Evolutionary conservation across 2,329 filamentous ascomycete species (phyloP).

Genomic region (Fusarium veterinarium): DNA sequence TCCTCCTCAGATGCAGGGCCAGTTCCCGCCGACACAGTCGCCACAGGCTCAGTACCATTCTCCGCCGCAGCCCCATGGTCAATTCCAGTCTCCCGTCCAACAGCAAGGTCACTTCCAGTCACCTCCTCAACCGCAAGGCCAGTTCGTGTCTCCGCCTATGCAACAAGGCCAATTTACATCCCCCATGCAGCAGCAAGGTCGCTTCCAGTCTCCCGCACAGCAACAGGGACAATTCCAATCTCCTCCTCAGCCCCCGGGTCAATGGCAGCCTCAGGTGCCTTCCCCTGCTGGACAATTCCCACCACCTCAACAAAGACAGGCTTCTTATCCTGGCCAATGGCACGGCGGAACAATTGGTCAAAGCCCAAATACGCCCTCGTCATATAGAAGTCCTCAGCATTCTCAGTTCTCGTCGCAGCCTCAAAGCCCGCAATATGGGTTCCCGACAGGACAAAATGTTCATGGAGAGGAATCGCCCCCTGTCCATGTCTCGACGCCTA

Average conservation of each 20-base stretch:
- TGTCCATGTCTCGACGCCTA: slow-evolving; percentile 24
- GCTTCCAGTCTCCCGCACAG: slow-evolving; percentile 8
- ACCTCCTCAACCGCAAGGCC: slow-evolving; percentile 5
- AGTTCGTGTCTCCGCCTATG: neutral
- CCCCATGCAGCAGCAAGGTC: slow-evolving; percentile 10
- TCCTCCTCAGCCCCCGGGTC: slow-evolving; percentile 16
- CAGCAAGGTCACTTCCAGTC: slow-evolving; percentile 10
- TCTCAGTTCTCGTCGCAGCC: slow-evolving; percentile 20
- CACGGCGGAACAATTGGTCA: slow-evolving; percentile 51
- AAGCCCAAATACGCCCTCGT: slow-evolving; percentile 33
- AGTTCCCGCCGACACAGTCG: neutral
- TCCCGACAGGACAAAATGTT: slow-evolving; percentile 7
- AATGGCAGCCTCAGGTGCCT: slow-evolving; percentile 29
- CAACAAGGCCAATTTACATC: slow-evolving; percentile 10
- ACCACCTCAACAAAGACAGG: slow-evolving; percentile 52
- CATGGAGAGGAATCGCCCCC: slow-evolving; percentile 28
- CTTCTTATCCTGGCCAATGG: slow-evolving; percentile 52
- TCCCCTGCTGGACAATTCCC: slow-evolving; percentile 50
- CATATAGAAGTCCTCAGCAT: slow-evolving; percentile 23
- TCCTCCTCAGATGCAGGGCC: slow-evolving; percentile 13
- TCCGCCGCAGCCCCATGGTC: neutral
- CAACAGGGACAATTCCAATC: slow-evolving; percentile 23
- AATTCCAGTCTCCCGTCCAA: slow-evolving; percentile 2
- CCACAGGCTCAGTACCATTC: neutral
- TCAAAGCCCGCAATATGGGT: slow-evolving; percentile 15